Base-by-base conservation (phyloP, 768 basidiomycete species). In the Amanita subjunquillea region DNA sequence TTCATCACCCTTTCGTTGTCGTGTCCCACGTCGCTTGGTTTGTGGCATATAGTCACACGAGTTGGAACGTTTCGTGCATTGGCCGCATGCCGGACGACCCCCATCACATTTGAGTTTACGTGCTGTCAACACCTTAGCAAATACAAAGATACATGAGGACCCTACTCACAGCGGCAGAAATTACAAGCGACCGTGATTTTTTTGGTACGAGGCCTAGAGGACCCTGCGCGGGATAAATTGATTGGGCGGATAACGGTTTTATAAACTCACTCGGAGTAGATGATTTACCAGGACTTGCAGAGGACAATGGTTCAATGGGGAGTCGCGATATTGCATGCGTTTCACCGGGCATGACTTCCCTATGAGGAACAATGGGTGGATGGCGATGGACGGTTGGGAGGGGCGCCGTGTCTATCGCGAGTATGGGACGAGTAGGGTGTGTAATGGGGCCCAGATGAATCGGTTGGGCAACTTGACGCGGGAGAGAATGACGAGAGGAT, bases 131-230 rank as follows among this genome's bases (percentile, higher is more conserved):
- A 51, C 44, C 34, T 34, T 51, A 40, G 61, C 60, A 54, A 58
- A 27, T 41, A 44, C 22, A 6, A 34, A 50, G 45, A 38, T 50
- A 43, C 51, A 23, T 53, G 56, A 52, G 30, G 6, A 30, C 36
- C 30, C 34, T 8, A 76, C 87, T 69, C 66, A 90, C 89, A 90
- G 56, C 89, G 84, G 71, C 89, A 91, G 66, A 91, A 91, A 66
- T 91, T 90, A 72, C 89, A 91, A 37, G 89, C 89, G 42, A 91
- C 87, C 20, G 85, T 88, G 50, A 91, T 91, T 68, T 91, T 90
- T 73, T 89, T 90, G 50, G 83, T 79, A 53, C 86, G 77, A 58
- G 79, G 79, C 58, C 84, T 83, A 56, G 74, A 73, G 32, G 80
- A 77, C 63, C 75, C 82, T 81, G 58, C 51, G 54, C 37, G 53